Evolutionary conservation across 2,329 filamentous ascomycete species (phyloP).

Genomic region (Pseudopithomyces maydicus): DNA sequence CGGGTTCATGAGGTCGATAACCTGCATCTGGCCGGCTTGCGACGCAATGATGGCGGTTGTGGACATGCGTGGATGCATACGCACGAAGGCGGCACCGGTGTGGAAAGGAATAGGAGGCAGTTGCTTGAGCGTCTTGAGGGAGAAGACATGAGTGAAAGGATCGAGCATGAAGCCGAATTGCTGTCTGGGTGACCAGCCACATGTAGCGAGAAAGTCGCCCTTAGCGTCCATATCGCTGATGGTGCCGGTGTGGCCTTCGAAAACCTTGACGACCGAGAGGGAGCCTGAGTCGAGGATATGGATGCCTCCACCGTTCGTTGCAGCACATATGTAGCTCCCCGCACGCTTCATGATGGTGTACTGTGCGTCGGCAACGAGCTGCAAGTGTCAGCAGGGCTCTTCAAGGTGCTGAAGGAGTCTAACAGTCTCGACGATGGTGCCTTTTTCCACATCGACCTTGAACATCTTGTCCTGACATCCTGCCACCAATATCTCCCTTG

Average conservation of each 20-base stretch:
- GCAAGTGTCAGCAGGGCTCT: conserved; percentile 37
- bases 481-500: conserved; percentile 82
- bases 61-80: conserved; percentile 94
- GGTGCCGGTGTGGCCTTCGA: conserved; percentile 85
- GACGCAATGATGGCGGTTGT: conserved; percentile 95
- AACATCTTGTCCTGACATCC: conserved; percentile 89
- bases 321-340: conserved; percentile 86
- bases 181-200: conserved; percentile 86
- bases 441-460: conserved; percentile 67
- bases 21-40: conserved; percentile 89
- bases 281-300: conserved; percentile 83
- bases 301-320: conserved; percentile 79
- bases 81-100: conserved; percentile 88
- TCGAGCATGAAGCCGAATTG: conserved; percentile 82
- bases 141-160: conserved; percentile 92
- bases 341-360: conserved; percentile 93
- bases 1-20: conserved; percentile 93
- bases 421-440: conserved; percentile 49
- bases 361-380: conserved; percentile 73
- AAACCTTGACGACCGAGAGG: conserved; percentile 80
- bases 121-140: conserved; percentile 86
- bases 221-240: conserved; percentile 98
- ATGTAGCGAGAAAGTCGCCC: conserved; percentile 93
- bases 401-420: conserved; percentile 6
- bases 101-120: conserved; percentile 91